Evolutionary conservation across 495 filamentous ascomycete genomes (phyloP).

Genomic region (Trichoderma gamsii): DNA sequence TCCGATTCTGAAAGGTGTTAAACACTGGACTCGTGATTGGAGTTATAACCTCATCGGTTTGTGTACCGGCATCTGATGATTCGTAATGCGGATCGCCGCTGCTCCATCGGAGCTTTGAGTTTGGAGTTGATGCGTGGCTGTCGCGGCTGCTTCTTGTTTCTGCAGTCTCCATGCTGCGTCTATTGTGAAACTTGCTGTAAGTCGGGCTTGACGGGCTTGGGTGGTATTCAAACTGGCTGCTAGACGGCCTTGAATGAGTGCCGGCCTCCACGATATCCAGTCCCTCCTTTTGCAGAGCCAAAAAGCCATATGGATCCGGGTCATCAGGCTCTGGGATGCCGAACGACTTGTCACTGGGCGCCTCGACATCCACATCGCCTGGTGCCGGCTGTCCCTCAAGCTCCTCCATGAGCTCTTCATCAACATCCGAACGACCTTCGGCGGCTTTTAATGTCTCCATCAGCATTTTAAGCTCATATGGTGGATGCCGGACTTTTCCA

Average conservation of each 20-base stretch:
- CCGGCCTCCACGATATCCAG: constrained; percentile 83
- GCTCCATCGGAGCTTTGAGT: background rate
- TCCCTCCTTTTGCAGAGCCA: constrained; percentile 75
- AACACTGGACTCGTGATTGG: background rate
- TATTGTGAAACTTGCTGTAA: constrained; percentile 57
- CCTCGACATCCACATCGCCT: constrained; percentile 60
- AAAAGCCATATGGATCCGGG: constrained; percentile 84
- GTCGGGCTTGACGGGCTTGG: constrained; percentile 72
- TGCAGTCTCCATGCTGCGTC: constrained; percentile 60
- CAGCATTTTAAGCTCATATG: constrained; percentile 3
- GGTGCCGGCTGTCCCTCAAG: constrained; percentile 58
- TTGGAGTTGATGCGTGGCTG: constrained; percentile 31
- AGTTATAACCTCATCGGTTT: background rate
- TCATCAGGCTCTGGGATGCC: constrained; percentile 74
- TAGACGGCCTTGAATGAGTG: constrained; percentile 59
- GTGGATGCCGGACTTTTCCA: constrained; percentile 47
- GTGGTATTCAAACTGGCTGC: constrained; percentile 72
- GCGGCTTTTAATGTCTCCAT: constrained; percentile 7
- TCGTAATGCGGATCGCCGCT: background rate
- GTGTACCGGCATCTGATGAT: constrained; percentile 1
- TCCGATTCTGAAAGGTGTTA: background rate
- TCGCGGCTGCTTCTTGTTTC: constrained; percentile 57
- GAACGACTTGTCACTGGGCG: constrained; percentile 43
- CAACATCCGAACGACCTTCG: constrained; percentile 66
- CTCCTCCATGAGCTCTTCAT: constrained; percentile 47